Conservation (phyloP, 2,329 filamentous ascomycete genomes). For the Laburnicola sp. region DNA sequence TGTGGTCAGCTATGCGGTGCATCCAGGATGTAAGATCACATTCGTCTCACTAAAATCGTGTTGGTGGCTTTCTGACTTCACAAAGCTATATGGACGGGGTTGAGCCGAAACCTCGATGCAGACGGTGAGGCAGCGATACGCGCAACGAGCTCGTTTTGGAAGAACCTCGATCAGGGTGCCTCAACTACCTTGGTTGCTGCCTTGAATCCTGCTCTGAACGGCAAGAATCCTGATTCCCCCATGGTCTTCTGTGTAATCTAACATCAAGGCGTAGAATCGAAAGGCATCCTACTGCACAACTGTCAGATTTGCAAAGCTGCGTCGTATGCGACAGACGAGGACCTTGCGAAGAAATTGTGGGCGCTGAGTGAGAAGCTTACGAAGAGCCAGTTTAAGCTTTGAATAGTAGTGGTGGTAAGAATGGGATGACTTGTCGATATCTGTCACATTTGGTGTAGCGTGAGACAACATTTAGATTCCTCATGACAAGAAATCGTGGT, state of each 20-base stretch:
- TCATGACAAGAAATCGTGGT: too few relatives aligned
- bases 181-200: conserved; percentile 37
- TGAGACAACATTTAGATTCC: too few relatives aligned
- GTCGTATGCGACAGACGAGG: conserved; percentile 29
- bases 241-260: neutral
- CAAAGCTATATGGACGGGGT: conserved; percentile 36
- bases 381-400: conserved; percentile 28
- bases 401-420: too few relatives aligned
- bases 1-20: conserved; percentile 35
- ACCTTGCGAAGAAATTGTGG: conserved; percentile 36
- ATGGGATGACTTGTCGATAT: too few relatives aligned
- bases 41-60: neutral
- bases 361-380: conserved; percentile 36
- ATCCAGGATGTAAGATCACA: conserved; percentile 36
- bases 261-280: conserved; percentile 18
- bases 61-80: conserved; percentile 4
- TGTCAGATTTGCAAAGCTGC: conserved; percentile 32
- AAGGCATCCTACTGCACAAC: conserved; percentile 32
- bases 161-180: conserved; percentile 39
- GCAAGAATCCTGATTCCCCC: conserved; percentile 5
- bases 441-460: too few relatives aligned
- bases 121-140: conserved; percentile 33
- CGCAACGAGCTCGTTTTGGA: conserved; percentile 35
- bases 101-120: conserved; percentile 30
- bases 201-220: conserved; percentile 34